Evolutionary conservation across 2,329 filamentous ascomycete species (phyloP).

Genomic region (Pyricularia grisea): DNA sequence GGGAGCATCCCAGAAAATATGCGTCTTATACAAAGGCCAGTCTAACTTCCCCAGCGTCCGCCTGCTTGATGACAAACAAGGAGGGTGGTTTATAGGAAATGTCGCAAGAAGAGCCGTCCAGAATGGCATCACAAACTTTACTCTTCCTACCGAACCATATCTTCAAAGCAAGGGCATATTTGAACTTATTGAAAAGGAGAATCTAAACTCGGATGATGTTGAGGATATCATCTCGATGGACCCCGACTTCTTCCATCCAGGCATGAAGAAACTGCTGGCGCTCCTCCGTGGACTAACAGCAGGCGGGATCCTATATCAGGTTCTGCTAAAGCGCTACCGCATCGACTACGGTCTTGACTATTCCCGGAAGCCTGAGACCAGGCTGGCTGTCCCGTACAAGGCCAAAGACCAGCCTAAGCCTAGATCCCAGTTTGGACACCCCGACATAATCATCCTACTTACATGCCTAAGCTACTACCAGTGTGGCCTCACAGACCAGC

Average conservation of each 20-base stretch:
- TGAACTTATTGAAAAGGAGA: constrained; percentile 29
- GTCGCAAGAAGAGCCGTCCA: constrained; percentile 32
- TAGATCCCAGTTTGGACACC: constrained; percentile 53
- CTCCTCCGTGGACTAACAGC: constrained; percentile 48
- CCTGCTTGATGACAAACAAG: constrained; percentile 28
- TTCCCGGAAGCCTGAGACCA: constrained; percentile 26
- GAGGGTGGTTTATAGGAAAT: constrained; percentile 15
- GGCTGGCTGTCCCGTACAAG: constrained; percentile 47
- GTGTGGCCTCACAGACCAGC: constrained; percentile 38
- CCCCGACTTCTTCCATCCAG: constrained; percentile 22
- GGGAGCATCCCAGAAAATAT: constrained; percentile 6
- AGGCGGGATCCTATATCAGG: constrained; percentile 41
- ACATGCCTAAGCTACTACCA: constrained; percentile 50
- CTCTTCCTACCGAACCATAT: constrained; percentile 9
- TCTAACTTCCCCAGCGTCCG: constrained; percentile 39
- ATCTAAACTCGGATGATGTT: constrained; percentile 21
- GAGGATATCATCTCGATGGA: constrained; percentile 20
- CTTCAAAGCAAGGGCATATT: constrained; percentile 3
- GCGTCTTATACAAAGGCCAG: neutral
- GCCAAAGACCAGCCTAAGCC: constrained; percentile 48
- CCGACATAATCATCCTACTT: constrained; percentile 45
- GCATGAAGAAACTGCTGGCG: constrained; percentile 26
- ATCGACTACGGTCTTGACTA: constrained; percentile 54
- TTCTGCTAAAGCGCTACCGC: constrained; percentile 51
- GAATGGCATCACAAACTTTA: constrained; percentile 21